Base-by-base conservation (phyloP, 305 asterid genomes). In the Solanum hybrid region DNA sequence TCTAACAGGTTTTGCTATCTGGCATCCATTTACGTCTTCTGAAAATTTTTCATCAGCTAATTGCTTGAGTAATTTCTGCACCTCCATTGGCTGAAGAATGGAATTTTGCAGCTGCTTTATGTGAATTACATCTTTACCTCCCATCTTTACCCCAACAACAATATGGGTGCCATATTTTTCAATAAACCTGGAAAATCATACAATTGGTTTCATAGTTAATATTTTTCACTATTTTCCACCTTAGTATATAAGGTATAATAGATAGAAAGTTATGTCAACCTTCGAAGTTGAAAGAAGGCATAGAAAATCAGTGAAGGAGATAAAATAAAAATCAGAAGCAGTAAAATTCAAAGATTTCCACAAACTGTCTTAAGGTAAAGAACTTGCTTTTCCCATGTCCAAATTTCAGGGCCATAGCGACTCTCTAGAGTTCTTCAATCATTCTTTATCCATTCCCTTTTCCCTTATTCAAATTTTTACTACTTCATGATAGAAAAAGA, bases 121-220 rank as follows among this genome's bases (percentile, higher is more conserved):
- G 92, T 96, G 98, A 89, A 97, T 91, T 79, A 94, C 99, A 92
- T 97, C 99, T 93, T 97, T 96, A 89, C 99, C 99, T 92, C 99
- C 99, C 99, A 96, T 97, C 92, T 95, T 97, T 85, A 96, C 98
- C 91, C 99, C 99, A 90, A 96, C 96, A 89, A 96, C 92, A 83
- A 97, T 91, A 90, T 97, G 99, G 88, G 99, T 97, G 8, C 99
- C 99, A 86, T 96, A 97, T 87, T 94, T 97, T 32, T 96, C 99
- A 89, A 97, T 97, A 89, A 97, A 97, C 95, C 99, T 97, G 97
- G 89, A 95, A 90, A 92, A 92, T 89, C 90, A 84, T 68, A 92
- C 26, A 68, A 90, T 81, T 41, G 38, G 26, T 61, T 31, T 88
- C 32, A 87, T n/a, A 88, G 70, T 79, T 38, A 80, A 41, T 29